Base-by-base conservation (phyloP, 1,284 basidiomycete genomes). In the Apiotrichum gamsii region DNA sequence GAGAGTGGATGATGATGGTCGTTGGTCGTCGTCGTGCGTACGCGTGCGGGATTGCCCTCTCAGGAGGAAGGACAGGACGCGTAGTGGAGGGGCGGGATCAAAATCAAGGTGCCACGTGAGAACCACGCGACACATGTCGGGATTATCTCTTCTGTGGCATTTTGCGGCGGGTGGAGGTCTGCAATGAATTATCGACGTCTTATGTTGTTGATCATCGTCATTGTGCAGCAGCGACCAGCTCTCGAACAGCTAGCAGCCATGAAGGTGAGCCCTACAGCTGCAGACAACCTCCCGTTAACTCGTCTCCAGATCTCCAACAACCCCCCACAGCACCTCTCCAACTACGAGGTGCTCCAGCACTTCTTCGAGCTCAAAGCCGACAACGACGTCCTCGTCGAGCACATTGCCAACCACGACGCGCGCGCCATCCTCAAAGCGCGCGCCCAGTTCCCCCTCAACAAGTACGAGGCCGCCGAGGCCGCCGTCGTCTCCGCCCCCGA, bases 301-400 rank as follows among this genome's bases (percentile, higher is more conserved):
- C n/a, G n/a, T 28, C 21, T 20, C 5, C 61, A 90, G 85, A 82
- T 95, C 50, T 62, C 93, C 47, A 83, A 85, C 54, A 71, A 82
- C 16, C 80, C 87, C 32, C 79, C 87, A 5, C 85, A 86, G 9
- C 80, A 91, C 46, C 78, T 93, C 11, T 84, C 86, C 34, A 90
- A 93, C 73, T 82, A 78, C 62, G 91, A 96, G 72, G 90, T 95
- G 53, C 76, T 94, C 34, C 66, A 78, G 16, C 80, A 91, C 49
- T 81, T 95, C 46, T 78, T 81, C 35, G 82, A 85, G 45, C 81
- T 87, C 40, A 65, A 71, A 37, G 19, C 48, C 15, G 86, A 90
- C 67, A 77, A 74, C 20, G 82, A 88, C 56, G 80, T 85, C 61
- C 71, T 87, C 34, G 75, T 79, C 1, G 78, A 80, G 31, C 77